Evolutionary conservation across 495 filamentous ascomycete species (phyloP).

Genomic region (Xylaria grammica): DNA sequence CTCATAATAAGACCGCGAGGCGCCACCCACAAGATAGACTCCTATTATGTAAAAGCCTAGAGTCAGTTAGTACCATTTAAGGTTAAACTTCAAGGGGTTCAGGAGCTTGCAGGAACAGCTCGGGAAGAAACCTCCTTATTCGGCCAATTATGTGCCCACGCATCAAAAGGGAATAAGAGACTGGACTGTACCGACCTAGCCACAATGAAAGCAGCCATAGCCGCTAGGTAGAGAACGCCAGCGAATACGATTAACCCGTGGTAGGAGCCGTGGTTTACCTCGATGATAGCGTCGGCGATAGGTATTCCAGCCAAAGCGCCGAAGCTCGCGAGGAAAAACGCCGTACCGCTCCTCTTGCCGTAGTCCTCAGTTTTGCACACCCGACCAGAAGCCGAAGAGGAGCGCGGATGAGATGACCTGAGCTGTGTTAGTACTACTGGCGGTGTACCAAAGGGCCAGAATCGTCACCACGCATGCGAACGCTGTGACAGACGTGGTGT

Average conservation of each 20-base stretch:
- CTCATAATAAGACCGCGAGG: constrained; percentile 12
- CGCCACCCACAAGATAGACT: constrained; percentile 13
- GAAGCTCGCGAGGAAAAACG: constrained; percentile 88
- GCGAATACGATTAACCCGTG: constrained; percentile 69
- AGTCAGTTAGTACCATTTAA: too few relatives aligned
- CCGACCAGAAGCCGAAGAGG: constrained; percentile 84
- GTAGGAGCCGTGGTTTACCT: constrained; percentile 48
- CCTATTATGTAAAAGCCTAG: too few relatives aligned
- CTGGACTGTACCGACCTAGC: background rate
- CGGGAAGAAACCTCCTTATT: too few relatives aligned
- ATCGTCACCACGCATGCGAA: constrained; percentile 69
- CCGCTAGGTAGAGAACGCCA: constrained; percentile 13
- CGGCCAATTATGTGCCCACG: too few relatives aligned
- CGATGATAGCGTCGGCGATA: constrained; percentile 78
- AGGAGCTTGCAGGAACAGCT: too few relatives aligned
- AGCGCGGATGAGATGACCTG: constrained; percentile 74
- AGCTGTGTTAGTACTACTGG: constrained; percentile 58
- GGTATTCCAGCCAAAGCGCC: constrained; percentile 87
- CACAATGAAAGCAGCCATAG: constrained; percentile 18
- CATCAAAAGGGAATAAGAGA: too few relatives aligned
- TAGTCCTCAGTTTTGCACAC: constrained; percentile 86
- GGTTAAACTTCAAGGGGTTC: too few relatives aligned
- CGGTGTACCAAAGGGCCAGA: constrained; percentile 82
- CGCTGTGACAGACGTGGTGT: constrained; percentile 59
- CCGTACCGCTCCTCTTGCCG: constrained; percentile 83